Evolutionary conservation across 495 filamentous ascomycete genomes (phyloP).

Genomic region (Penicillium maclennaniae): DNA sequence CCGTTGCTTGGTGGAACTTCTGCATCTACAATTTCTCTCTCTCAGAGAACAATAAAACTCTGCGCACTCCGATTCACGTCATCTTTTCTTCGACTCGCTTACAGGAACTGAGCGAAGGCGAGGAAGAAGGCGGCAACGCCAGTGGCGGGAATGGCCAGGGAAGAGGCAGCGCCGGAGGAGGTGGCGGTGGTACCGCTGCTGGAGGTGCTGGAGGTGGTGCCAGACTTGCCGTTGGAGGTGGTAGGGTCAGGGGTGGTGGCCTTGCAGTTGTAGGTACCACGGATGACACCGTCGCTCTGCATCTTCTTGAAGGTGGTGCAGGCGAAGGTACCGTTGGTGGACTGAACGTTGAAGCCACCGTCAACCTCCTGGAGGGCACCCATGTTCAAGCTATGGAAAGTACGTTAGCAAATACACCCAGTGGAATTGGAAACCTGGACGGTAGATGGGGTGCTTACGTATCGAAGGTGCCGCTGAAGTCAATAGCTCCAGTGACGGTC

Average conservation of each 20-base stretch:
- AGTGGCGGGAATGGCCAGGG: slow-evolving; percentile 39
- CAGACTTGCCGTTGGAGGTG: slow-evolving; percentile 36
- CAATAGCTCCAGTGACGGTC: slow-evolving; percentile 77
- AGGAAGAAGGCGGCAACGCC: slow-evolving; percentile 43
- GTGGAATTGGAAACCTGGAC: not conserved
- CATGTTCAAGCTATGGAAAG: slow-evolving; percentile 57
- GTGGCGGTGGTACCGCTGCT: slow-evolving; percentile 27
- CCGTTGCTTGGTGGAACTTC: slow-evolving; percentile 36
- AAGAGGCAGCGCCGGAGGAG: slow-evolving; percentile 39
- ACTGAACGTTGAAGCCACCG: slow-evolving; percentile 84
- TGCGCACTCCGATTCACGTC: slow-evolving; percentile 5
- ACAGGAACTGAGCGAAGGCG: slow-evolving; percentile 46
- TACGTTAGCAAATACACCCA: slow-evolving; percentile 9
- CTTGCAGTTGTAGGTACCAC: slow-evolving; percentile 60
- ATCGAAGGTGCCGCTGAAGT: slow-evolving; percentile 81
- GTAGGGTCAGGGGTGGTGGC: slow-evolving; percentile 37
- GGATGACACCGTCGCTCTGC: slow-evolving; percentile 47
- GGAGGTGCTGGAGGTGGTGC: slow-evolving; percentile 35
- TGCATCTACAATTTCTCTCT: slow-evolving; percentile 25
- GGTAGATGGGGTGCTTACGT: slow-evolving; percentile 54
- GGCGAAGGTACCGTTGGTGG: slow-evolving; percentile 58
- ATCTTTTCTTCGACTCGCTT: slow-evolving; percentile 18
- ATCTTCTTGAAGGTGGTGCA: slow-evolving; percentile 47
- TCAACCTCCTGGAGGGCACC: slow-evolving; percentile 67
- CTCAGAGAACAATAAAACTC: slow-evolving; percentile 6